These are phyloP conservation scores for Venturia asperata DNA, from an alignment of 2,329 filamentous ascomycete genomes.

Conservation along the genomic window DNA sequence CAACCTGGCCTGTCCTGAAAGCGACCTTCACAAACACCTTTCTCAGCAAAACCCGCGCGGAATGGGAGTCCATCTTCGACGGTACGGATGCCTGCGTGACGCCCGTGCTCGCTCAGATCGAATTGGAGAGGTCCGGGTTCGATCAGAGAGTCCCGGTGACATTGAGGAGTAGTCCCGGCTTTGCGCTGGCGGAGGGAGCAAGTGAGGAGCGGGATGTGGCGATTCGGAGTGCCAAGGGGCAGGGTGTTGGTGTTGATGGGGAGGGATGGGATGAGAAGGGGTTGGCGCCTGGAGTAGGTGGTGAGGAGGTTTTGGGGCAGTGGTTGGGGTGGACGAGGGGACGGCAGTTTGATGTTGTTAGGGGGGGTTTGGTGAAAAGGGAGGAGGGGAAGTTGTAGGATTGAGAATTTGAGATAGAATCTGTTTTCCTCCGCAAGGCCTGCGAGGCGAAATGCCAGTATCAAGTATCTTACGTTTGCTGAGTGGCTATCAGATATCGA, in stretches of 20 bases:
- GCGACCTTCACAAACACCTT: conserved; percentile 57
- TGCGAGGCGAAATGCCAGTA: too few relatives aligned
- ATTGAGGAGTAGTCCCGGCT: conserved; percentile 60
- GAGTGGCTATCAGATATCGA: too few relatives aligned
- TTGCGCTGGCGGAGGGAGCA: conserved; percentile 50
- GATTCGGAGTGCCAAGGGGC: conserved; percentile 43
- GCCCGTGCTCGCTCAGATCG: conserved; percentile 70
- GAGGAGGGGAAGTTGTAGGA: conserved; percentile 22
- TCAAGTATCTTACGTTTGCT: too few relatives aligned
- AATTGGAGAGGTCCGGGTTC: conserved; percentile 58
- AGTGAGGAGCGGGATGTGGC: conserved; percentile 31
- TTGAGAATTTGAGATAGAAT: too few relatives aligned
- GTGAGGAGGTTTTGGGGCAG: conserved; percentile 57
- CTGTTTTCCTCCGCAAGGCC: too few relatives aligned
- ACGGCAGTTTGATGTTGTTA: conserved; percentile 58
- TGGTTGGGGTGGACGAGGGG: conserved; percentile 78
- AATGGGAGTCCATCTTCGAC: conserved; percentile 85
- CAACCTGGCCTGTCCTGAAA: conserved; percentile 61
- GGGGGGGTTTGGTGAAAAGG: conserved; percentile 54
- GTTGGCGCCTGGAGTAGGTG: conserved; percentile 62
- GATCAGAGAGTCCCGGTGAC: conserved; percentile 67
- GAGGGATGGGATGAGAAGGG: conserved; percentile 57
- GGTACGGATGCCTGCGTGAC: conserved; percentile 87
- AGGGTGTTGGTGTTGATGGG: conserved; percentile 59
- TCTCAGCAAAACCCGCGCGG: conserved; percentile 57